A percentile compares a stretch with the other conserved stretches of the same genome.
These are phyloP conservation scores for Zea luxurians DNA, from an alignment of 176 grass and related monocot species.

Conservation along the genomic window DNA sequence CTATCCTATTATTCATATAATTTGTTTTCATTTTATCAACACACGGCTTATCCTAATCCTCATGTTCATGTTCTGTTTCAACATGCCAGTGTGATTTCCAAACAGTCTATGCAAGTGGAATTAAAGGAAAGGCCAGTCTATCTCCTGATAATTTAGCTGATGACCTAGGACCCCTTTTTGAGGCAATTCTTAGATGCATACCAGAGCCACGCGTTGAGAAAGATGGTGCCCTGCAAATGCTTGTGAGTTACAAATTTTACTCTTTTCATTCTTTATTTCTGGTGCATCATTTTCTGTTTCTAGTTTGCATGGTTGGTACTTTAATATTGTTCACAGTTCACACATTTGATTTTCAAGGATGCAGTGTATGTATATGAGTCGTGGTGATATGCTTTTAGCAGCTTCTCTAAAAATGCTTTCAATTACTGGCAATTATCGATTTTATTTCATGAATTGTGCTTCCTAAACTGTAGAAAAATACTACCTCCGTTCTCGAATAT, in stretches of 20 bases:
- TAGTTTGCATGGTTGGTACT: conserved; percentile 31
- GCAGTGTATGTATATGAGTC: background rate
- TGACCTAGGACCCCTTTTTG: conserved; percentile 96
- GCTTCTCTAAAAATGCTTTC: background rate
- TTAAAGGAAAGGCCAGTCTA: conserved; percentile 89
- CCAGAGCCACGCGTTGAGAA: conserved; percentile 92
- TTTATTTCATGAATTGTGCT: background rate
- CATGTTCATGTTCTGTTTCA: conserved; percentile 26
- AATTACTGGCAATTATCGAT: background rate
- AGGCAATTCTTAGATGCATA: conserved; percentile 97
- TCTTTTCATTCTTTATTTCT: conserved; percentile 15
- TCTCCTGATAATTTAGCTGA: conserved; percentile 79
- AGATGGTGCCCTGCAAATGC: conserved; percentile 87
- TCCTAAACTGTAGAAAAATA: conserved; percentile 1
- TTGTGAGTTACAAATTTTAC: conserved; percentile 59
- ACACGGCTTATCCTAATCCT: conserved; percentile 16
- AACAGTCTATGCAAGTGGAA: conserved; percentile 92
- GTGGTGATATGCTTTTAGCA: background rate
- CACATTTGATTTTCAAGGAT: conserved; percentile 5
- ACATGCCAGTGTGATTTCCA: conserved; percentile 90
- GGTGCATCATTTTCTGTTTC: conserved; percentile 8
- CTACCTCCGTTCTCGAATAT: background rate
- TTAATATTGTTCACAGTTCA: conserved; percentile 10
- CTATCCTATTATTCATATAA: conserved; percentile 8
- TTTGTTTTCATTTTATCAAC: conserved; percentile 29